Conservation (phyloP, 176 grass and related monocot genomes). For the Carex kokanica region DNA sequence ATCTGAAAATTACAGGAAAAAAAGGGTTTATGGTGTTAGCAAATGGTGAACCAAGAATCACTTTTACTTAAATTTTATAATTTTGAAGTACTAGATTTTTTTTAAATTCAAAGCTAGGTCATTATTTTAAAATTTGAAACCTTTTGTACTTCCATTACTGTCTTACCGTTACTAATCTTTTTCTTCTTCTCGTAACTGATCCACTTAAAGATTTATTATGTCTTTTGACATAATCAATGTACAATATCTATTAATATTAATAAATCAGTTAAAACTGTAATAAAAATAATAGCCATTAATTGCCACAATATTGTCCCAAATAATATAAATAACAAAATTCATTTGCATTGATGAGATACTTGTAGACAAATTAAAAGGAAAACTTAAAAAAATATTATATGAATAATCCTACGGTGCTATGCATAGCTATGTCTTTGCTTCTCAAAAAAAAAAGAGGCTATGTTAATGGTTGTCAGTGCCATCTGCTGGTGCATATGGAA, state of each 20-base stretch:
- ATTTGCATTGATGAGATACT: neutral
- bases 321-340: neutral
- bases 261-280: neutral
- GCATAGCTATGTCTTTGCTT: too few relatives aligned
- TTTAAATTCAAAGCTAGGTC: neutral
- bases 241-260: neutral
- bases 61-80: neutral
- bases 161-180: neutral
- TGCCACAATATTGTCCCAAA: neutral
- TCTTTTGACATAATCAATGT: neutral
- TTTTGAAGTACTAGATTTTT: neutral
- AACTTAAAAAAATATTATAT: neutral
- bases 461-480: too few relatives aligned
- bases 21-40: neutral
- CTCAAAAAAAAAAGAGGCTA: too few relatives aligned
- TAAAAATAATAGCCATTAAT: neutral
- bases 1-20: neutral
- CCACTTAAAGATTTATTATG: neutral
- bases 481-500: too few relatives aligned
- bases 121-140: neutral
- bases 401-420: too few relatives aligned
- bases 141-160: neutral
- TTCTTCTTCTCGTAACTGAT: neutral
- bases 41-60: neutral
- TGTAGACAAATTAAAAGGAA: neutral